These are phyloP conservation scores for Grigorovia jiainica DNA, from an alignment of 805 yeast species.

Conservation along the genomic window DNA sequence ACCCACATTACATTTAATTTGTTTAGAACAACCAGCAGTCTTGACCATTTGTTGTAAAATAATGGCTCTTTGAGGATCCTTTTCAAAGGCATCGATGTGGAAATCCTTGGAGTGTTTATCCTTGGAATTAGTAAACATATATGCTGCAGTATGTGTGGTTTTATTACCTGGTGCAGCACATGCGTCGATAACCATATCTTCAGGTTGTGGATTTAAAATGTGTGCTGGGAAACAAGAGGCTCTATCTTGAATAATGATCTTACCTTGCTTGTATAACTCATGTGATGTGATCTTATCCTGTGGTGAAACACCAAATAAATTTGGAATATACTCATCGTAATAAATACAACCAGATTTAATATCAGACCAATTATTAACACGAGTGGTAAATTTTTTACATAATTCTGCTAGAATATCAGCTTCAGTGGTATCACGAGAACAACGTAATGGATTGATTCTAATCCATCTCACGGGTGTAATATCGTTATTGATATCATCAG, in stretches of 20 bases:
- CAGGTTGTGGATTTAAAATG: constrained; percentile 55
- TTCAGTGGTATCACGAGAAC: constrained; percentile 23
- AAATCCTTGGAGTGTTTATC: constrained; percentile 16
- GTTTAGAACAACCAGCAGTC: constrained; percentile 54
- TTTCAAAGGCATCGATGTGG: constrained; percentile 69
- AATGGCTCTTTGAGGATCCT: constrained; percentile 64
- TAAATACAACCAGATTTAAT: constrained; percentile 51
- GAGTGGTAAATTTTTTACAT: constrained; percentile 31
- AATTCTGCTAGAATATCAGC: constrained; percentile 20
- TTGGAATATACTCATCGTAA: constrained; percentile 63
- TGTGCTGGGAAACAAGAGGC: constrained; percentile 96
- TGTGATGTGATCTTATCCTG: constrained; percentile 57
- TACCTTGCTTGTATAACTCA: constrained; percentile 64
- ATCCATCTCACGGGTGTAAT: constrained; percentile 77
- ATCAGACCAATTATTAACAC: constrained; percentile 37
- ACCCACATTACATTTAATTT: constrained; percentile 42
- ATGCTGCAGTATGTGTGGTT: constrained; percentile 70
- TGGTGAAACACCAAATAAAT: constrained; percentile 77
- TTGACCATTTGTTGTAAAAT: constrained; percentile 67
- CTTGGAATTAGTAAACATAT: constrained; percentile 12
- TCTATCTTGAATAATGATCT: constrained; percentile 85
- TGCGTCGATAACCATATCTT: constrained; percentile 71
- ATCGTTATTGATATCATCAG: constrained; percentile 36
- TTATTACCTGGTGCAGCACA: constrained; percentile 99
- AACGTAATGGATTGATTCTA: constrained; percentile 57